These are phyloP conservation scores for Epichloe sibirici DNA, from an alignment of 2,329 filamentous ascomycete species.

Conservation along the genomic window DNA sequence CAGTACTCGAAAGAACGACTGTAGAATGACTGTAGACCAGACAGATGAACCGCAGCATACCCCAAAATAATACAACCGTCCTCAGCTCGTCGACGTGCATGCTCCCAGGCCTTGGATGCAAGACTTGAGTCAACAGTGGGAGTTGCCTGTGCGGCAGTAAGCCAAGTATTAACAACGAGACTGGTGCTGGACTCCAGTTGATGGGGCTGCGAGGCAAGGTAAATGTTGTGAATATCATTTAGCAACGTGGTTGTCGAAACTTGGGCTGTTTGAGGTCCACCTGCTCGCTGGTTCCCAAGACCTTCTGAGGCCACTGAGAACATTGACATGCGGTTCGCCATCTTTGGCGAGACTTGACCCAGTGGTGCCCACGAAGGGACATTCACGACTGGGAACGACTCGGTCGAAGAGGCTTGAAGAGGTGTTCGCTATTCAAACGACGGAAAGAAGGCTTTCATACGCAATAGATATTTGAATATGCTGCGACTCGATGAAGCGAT, in stretches of 20 bases:
- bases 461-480: not conserved
- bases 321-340: constrained; percentile 57
- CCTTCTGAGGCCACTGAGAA: constrained; percentile 57
- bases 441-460: not conserved
- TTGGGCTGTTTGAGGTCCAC: constrained; percentile 59
- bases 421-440: not conserved
- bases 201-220: constrained; percentile 72
- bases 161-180: constrained; percentile 90
- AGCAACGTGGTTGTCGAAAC: constrained; percentile 88
- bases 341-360: constrained; percentile 19
- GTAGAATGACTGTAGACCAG: not conserved
- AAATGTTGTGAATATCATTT: constrained; percentile 83
- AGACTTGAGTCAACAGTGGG: constrained; percentile 68
- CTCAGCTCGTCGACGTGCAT: constrained; percentile 85
- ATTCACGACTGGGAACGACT: constrained; percentile 18
- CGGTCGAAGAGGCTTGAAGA: not conserved
- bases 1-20: constrained; percentile 4
- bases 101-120: constrained; percentile 82
- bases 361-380: constrained; percentile 27
- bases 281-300: constrained; percentile 41
- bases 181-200: constrained; percentile 81
- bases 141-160: constrained; percentile 62
- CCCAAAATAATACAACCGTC: constrained; percentile 86
- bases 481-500: not conserved
- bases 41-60: constrained; percentile 35